Evolutionary conservation across 2,329 filamentous ascomycete species (phyloP).

Genomic region (Chaetoscypha palmicola): DNA sequence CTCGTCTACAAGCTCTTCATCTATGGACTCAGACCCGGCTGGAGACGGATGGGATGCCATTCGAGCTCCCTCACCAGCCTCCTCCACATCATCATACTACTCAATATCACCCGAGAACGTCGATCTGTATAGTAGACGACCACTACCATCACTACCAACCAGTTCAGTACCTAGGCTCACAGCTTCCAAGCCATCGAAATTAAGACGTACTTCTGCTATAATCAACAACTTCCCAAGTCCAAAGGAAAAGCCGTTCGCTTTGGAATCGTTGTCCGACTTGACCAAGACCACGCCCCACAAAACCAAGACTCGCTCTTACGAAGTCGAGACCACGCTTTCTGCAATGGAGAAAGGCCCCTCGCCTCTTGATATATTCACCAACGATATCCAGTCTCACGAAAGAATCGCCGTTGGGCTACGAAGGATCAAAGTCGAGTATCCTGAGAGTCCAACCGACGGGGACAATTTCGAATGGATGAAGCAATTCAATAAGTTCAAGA

Average conservation of each 20-base stretch:
- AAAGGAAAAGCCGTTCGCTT: too few species aligned
- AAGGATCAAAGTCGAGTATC: neutral
- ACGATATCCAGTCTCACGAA: slow-evolving; percentile 13
- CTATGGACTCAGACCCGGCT: neutral
- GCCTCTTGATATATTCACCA: slow-evolving; percentile 15
- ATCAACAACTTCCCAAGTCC: too few species aligned
- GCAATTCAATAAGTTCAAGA: slow-evolving; percentile 2
- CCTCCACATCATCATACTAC: slow-evolving; percentile 7
- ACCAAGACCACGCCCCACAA: slow-evolving; percentile 12
- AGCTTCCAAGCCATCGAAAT: neutral
- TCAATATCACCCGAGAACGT: slow-evolving; percentile 10
- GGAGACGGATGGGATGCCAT: slow-evolving; percentile 9
- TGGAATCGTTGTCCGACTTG: too few species aligned
- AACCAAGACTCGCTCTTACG: slow-evolving; percentile 4
- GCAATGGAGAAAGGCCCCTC: slow-evolving; percentile 9
- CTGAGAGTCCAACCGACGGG: neutral
- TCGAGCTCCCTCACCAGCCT: slow-evolving; percentile 6
- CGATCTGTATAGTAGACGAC: slow-evolving; percentile 11
- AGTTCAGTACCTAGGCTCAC: neutral
- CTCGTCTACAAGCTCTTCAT: slow-evolving; percentile 3
- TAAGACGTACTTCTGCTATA: neutral
- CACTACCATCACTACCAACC: slow-evolving; percentile 15
- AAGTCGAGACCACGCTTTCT: slow-evolving; percentile 9
- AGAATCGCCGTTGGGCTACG: slow-evolving; percentile 12
- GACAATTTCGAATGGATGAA: slow-evolving; percentile 7